Evolutionary conservation across 768 basidiomycete species (phyloP).

Genomic region (Termitomyces sp.): DNA sequence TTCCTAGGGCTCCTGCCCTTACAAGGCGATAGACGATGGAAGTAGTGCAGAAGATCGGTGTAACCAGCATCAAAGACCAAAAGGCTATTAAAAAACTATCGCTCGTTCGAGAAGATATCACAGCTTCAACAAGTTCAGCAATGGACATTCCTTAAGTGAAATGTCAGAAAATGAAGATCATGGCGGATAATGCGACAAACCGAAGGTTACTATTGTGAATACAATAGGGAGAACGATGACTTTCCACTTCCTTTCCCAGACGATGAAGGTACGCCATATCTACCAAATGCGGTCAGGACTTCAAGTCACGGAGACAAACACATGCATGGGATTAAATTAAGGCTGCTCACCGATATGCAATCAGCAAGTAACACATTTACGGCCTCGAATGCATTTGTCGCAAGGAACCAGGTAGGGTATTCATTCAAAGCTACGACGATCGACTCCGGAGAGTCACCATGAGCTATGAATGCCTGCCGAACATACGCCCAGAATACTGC

Average conservation of each 20-base stretch:
- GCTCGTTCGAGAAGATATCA: background rate
- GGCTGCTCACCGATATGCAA: background rate
- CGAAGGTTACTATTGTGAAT: background rate
- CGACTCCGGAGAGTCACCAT: background rate
- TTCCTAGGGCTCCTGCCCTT: background rate
- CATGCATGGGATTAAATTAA: background rate
- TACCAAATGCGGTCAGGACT: background rate
- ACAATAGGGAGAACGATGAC: background rate
- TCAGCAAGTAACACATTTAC: background rate
- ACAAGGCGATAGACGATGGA: constrained; percentile 10
- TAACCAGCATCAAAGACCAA: constrained; percentile 2
- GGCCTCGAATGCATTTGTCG: background rate
- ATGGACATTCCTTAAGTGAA: background rate
- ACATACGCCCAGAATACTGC: constrained; percentile 3
- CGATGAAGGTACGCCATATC: background rate
- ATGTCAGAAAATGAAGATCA: background rate
- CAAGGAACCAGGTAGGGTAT: background rate
- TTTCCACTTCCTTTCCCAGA: background rate
- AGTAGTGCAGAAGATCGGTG: constrained; percentile 9
- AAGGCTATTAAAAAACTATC: background rate
- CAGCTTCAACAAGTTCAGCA: background rate
- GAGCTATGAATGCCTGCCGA: background rate
- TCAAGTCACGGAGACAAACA: background rate
- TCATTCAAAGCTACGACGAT: background rate
- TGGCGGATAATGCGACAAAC: background rate